Evolutionary conservation across 2,329 filamentous ascomycete species (phyloP).

Genomic region (Phyllosticta citribraziliensis): DNA sequence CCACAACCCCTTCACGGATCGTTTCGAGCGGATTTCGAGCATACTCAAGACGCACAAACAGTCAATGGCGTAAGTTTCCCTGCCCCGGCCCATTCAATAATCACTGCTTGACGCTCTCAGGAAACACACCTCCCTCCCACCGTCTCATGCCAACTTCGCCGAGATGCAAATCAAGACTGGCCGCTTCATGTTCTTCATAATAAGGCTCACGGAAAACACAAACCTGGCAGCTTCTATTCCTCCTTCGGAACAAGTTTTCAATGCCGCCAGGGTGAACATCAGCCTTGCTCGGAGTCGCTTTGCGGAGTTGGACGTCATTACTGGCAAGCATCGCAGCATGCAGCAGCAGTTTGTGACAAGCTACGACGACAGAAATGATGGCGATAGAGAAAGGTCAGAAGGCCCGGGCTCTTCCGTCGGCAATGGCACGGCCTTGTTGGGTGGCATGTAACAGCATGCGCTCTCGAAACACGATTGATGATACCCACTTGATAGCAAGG

Average conservation of each 20-base stretch:
- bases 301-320: conserved; percentile 45
- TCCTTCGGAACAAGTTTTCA: conserved; percentile 83
- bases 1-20: conserved; percentile 80
- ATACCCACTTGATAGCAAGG: not conserved
- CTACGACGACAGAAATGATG: conserved; percentile 1
- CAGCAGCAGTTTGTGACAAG: conserved; percentile 7
- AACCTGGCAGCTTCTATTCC: conserved; percentile 90
- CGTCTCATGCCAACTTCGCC: conserved; percentile 70
- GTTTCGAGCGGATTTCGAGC: conserved; percentile 89
- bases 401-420: not conserved
- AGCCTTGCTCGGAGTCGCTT: conserved; percentile 79
- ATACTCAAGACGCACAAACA: conserved; percentile 99
- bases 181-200: conserved; percentile 86
- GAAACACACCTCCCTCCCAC: conserved; percentile 69
- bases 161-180: conserved; percentile 72
- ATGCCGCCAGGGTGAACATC: conserved; percentile 82
- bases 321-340: conserved; percentile 8
- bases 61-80: conserved; percentile 41
- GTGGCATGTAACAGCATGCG: not conserved
- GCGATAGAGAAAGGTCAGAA: not conserved
- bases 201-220: conserved; percentile 93
- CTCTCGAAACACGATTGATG: not conserved
- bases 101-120: conserved; percentile 38
- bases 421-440: not conserved
- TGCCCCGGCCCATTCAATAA: not conserved